These are phyloP conservation scores for Russula virescens DNA, from an alignment of 768 basidiomycete genomes.

Conservation along the genomic window DNA sequence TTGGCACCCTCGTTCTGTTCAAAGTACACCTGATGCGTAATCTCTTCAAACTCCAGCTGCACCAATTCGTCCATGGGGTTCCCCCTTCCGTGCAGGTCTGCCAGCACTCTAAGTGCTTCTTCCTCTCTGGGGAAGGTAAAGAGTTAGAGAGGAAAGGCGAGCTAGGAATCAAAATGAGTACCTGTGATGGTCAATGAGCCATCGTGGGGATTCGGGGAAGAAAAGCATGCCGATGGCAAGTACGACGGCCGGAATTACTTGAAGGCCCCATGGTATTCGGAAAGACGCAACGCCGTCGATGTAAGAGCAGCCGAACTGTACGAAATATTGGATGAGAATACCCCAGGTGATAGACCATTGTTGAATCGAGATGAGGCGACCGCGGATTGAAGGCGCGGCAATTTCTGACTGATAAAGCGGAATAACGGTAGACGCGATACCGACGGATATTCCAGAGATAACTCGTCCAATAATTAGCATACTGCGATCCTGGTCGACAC, in stretches of 20 bases:
- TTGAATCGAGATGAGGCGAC: slow-evolving; percentile 56
- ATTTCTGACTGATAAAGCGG: slow-evolving; percentile 66
- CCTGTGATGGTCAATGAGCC: slow-evolving; percentile 59
- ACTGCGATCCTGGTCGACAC: slow-evolving; percentile 50
- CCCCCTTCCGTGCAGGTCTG: slow-evolving; percentile 67
- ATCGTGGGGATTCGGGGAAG: slow-evolving; percentile 70
- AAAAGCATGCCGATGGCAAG: slow-evolving; percentile 59
- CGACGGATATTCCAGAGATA: slow-evolving; percentile 28
- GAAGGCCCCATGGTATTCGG: slow-evolving; percentile 76
- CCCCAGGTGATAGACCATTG: slow-evolving; percentile 46
- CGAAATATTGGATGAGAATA: slow-evolving; percentile 12
- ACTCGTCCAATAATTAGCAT: slow-evolving; percentile 49
- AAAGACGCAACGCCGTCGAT: slow-evolving; percentile 66
- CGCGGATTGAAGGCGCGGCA: slow-evolving; percentile 10
- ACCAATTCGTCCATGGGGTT: slow-evolving; percentile 56
- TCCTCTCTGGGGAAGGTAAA: slow-evolving; percentile 35
- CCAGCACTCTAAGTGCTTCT: slow-evolving; percentile 66
- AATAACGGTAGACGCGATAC: slow-evolving; percentile 46
- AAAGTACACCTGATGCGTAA: slow-evolving; percentile 47
- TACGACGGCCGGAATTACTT: slow-evolving; percentile 71
- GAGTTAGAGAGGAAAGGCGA: not conserved
- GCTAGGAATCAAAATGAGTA: slow-evolving; percentile 23
- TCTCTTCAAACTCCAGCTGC: slow-evolving; percentile 64
- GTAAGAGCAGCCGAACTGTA: slow-evolving; percentile 45
- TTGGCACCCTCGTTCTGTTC: slow-evolving; percentile 69